Conservation (phyloP, 2,329 filamentous ascomycete species). For the Aspergillus niger region DNA sequence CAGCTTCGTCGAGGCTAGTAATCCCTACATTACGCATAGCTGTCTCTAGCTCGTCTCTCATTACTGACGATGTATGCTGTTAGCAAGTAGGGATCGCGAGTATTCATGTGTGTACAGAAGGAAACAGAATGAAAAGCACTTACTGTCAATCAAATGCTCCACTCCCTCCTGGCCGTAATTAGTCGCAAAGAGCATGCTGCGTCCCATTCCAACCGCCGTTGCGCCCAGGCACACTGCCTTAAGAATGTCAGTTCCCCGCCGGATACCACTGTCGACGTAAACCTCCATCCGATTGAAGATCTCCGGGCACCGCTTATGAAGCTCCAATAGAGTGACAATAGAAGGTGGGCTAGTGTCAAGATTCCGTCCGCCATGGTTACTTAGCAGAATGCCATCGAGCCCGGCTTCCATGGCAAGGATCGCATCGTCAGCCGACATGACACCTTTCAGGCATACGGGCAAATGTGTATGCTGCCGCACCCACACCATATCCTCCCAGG, state of each 20-base stretch:
- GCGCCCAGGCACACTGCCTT: conserved; percentile 58
- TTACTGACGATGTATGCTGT: conserved; percentile 31
- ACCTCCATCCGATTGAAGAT: conserved; percentile 54
- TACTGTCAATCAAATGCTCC: conserved; percentile 58
- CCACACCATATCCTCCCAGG: conserved; percentile 59
- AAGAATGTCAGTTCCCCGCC: conserved; percentile 57
- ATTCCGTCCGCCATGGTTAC: conserved; percentile 61
- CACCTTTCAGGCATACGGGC: conserved; percentile 60
- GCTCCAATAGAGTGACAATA: conserved; percentile 55
- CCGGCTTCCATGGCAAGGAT: conserved; percentile 52
- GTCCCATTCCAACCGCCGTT: conserved; percentile 56
- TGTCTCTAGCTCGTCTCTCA: conserved; percentile 53
- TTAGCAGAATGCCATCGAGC: conserved; percentile 57
- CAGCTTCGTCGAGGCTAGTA: conserved; percentile 47
- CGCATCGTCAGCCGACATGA: conserved; percentile 60
- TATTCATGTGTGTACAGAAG: no score
- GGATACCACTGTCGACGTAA: conserved; percentile 57
- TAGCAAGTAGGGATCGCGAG: neutral
- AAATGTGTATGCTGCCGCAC: conserved; percentile 51
- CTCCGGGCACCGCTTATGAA: conserved; percentile 54
- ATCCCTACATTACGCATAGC: conserved; percentile 53
- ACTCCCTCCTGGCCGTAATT: conserved; percentile 59
- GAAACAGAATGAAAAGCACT: conserved; percentile 29
- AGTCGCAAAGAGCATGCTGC: conserved; percentile 56
- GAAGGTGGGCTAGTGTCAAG: conserved; percentile 55